Evolutionary conservation across 2,329 filamentous ascomycete species (phyloP), one percentile per base, ranked within the genome.

Genomic region (Hirsutella rhossiliensis): DNA sequence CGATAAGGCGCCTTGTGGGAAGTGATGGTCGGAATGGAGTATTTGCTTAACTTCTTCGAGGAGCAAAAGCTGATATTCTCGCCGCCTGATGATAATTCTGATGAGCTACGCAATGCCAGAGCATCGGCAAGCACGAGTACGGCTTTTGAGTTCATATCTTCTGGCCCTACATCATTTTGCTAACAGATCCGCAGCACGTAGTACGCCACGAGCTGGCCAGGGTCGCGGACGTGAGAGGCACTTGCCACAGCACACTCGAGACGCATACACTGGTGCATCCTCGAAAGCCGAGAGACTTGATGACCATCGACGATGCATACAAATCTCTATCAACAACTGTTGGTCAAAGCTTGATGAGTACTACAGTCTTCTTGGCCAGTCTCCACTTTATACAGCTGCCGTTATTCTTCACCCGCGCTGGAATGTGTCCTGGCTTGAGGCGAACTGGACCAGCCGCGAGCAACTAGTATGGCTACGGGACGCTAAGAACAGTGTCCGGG

Each of bases 171-270:
- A n/a, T n/a, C n/a, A n/a, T n/a, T n/a, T n/a, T n/a, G n/a, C n/a
- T n/a, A n/a, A n/a, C n/a, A n/a, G n/a, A n/a, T n/a, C n/a, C n/a
- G n/a, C n/a, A n/a, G n/a, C n/a, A n/a, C n/a, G n/a, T n/a, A n/a
- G n/a, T n/a, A n/a, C n/a, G n/a, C n/a, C n/a, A n/a, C n/a, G n/a
- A n/a, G n/a, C n/a, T n/a, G n/a, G n/a, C n/a, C n/a, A n/a, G n/a
- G n/a, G n/a, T n/a, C n/a, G n/a, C n/a, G n/a, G n/a, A n/a, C n/a
- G n/a, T n/a, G n/a, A n/a, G n/a, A n/a, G n/a, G n/a, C n/a, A n/a
- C n/a, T n/a, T n/a, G 32, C 32, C 32, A 0, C 49, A 60, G 2
- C 59, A 65, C 43, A 57, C 64, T 18, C 48, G 54, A 2, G 59
- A 58, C 11, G 54, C 63, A 4, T 48, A 55, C 12, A 52, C 59